phyloP scores from a whole-genome alignment of 108 stramenopile species.

The Ochromonas danica region DNA sequence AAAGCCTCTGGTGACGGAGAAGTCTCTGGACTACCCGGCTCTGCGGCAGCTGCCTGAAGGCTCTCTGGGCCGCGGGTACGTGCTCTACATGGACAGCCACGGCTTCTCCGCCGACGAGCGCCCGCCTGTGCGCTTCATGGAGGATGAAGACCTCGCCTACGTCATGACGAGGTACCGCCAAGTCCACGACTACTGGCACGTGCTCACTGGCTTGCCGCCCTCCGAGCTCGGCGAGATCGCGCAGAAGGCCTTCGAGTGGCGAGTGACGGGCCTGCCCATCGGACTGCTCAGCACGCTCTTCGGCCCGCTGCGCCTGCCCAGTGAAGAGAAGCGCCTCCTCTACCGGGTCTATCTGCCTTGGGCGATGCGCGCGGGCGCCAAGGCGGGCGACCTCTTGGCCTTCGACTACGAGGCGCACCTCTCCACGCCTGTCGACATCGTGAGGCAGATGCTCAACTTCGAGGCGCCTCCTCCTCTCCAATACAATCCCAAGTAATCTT shows the following conservation, averaged over 20 bases:
- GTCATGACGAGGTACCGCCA: constrained; percentile 89
- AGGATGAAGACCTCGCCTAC: constrained; percentile 80
- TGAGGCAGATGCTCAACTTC: neutral
- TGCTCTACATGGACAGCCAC: constrained; percentile 70
- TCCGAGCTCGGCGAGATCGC: constrained; percentile 89
- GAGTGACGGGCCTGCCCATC: constrained; percentile 89
- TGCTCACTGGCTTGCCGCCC: constrained; percentile 83
- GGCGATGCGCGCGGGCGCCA: neutral
- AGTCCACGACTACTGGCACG: constrained; percentile 91
- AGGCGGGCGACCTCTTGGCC: neutral
- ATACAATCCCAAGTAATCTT: too few species aligned
- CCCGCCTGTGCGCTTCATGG: constrained; percentile 63
- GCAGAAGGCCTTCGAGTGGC: constrained; percentile 90
- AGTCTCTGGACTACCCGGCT: constrained; percentile 39
- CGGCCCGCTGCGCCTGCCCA: constrained; percentile 40
- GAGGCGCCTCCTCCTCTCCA: neutral
- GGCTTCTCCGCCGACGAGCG: constrained; percentile 77
- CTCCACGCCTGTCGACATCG: neutral
- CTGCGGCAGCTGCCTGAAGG: constrained; percentile 31
- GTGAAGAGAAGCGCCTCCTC: neutral
- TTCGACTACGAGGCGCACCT: neutral
- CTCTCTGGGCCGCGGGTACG: constrained; percentile 85
- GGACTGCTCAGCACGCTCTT: constrained; percentile 52
- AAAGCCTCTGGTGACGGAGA: constrained; percentile 64
- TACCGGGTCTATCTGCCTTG: neutral